Evolutionary conservation across 2,329 filamentous ascomycete genomes (phyloP).

Genomic region (Aspergillus hiratsukae): DNA sequence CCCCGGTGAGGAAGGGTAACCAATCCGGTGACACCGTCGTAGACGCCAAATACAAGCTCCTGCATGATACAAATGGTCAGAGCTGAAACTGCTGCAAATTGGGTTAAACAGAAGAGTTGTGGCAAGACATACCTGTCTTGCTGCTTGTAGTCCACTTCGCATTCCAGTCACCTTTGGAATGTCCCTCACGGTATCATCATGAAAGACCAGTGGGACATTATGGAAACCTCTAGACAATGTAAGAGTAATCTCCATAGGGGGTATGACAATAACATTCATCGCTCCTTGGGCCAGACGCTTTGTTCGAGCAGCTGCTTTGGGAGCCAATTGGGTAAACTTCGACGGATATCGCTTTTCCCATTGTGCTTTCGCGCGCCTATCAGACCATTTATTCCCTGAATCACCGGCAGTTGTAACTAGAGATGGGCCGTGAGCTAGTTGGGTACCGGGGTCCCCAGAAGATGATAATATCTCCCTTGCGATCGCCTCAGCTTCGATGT

Average conservation of each 20-base stretch:
- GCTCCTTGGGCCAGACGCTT: too few relatives aligned
- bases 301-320: conserved; percentile 55
- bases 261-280: conserved; percentile 67
- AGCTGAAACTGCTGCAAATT: too few relatives aligned
- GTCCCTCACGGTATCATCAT: conserved; percentile 74
- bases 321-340: conserved; percentile 53
- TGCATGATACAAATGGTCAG: conserved; percentile 15
- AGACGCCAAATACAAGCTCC: conserved; percentile 72
- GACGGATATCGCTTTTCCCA: too few relatives aligned
- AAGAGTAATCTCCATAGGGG: conserved; percentile 79
- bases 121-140: conserved; percentile 54
- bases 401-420: too few relatives aligned
- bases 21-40: conserved; percentile 75
- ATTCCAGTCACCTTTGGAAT: conserved; percentile 73
- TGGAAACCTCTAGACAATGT: conserved; percentile 81
- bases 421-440: too few relatives aligned
- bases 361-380: too few relatives aligned
- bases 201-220: conserved; percentile 79
- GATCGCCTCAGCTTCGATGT: too few relatives aligned
- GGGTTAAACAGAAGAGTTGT: too few relatives aligned
- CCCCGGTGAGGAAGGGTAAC: conserved; percentile 72
- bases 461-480: too few relatives aligned
- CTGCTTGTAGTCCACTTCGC: conserved; percentile 69
- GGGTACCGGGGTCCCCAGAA: too few relatives aligned
- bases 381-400: too few relatives aligned